A percentile compares a stretch with the other conserved stretches of the same genome.
These are phyloP conservation scores for Yamadazyma siamensis DNA, from an alignment of 1,139 yeast genomes.

Conservation along the genomic window DNA sequence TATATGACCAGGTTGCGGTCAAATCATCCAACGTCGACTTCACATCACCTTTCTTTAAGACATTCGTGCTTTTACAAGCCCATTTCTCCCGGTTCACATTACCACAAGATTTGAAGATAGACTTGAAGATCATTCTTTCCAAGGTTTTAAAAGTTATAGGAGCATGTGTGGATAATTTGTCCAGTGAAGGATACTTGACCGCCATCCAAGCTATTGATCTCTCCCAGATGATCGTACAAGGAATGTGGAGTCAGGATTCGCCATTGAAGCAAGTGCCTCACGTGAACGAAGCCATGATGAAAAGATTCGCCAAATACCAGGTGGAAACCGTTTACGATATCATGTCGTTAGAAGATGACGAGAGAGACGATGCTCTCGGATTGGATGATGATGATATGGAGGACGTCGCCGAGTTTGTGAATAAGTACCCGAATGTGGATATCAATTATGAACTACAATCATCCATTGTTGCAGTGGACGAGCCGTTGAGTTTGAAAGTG, in stretches of 20 bases:
- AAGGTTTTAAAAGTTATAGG: constrained; percentile 51
- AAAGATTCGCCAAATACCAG: constrained; percentile 52
- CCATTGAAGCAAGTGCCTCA: constrained; percentile 82
- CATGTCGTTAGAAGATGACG: constrained; percentile 80
- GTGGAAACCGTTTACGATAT: constrained; percentile 80
- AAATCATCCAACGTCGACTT: constrained; percentile 37
- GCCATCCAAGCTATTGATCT: constrained; percentile 85
- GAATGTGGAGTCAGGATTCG: constrained; percentile 76
- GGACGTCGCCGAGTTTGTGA: constrained; percentile 82
- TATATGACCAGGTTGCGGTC: constrained; percentile 63
- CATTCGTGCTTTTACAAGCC: constrained; percentile 76
- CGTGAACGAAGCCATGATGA: constrained; percentile 50
- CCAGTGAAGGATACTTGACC: constrained; percentile 77
- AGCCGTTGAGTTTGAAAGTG: constrained; percentile 47
- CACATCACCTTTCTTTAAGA: constrained; percentile 62
- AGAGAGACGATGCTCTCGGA: constrained; percentile 61
- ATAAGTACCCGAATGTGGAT: constrained; percentile 85
- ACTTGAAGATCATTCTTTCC: constrained; percentile 50
- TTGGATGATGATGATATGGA: constrained; percentile 49
- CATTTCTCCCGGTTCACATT: constrained; percentile 63
- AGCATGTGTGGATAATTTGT: constrained; percentile 71
- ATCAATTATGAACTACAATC: constrained; percentile 50
- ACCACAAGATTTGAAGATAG: constrained; percentile 57
- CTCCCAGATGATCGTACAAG: constrained; percentile 86
- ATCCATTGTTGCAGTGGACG: constrained; percentile 35